Percentiles rank a stretch among this genome's conserved stretches.
phyloP scores from a whole-genome alignment of 1,284 basidiomycete species.

The Tremellales sp. region DNA sequence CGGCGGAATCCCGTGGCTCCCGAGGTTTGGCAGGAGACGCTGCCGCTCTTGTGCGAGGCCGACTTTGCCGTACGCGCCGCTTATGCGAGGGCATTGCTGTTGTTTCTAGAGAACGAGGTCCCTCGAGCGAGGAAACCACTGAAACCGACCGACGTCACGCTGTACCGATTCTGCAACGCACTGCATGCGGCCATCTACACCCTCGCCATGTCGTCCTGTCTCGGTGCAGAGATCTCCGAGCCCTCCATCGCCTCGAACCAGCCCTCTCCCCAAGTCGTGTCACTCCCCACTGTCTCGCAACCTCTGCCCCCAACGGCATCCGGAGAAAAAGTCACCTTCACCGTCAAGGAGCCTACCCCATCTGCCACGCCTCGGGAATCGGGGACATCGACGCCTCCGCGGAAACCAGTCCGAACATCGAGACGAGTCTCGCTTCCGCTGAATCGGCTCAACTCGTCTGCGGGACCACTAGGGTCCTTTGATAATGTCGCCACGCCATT shows the following conservation, averaged over 20 bases:
- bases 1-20: constrained; percentile 69
- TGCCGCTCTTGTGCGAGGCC: constrained; percentile 73
- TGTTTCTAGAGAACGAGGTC: constrained; percentile 72
- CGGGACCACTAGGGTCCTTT: constrained; percentile 24
- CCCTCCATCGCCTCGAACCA: constrained; percentile 7
- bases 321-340: constrained; percentile 29
- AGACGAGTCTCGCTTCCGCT: constrained; percentile 50
- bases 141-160: constrained; percentile 23
- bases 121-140: constrained; percentile 44
- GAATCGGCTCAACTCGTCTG: constrained; percentile 52
- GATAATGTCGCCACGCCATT: constrained; percentile 56
- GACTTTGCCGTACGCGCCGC: constrained; percentile 69
- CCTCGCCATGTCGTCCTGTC: constrained; percentile 63
- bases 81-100: constrained; percentile 66
- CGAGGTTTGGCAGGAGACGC: constrained; percentile 83
- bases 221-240: constrained; percentile 50
- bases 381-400: constrained; percentile 17
- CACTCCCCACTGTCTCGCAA: no score
- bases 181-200: constrained; percentile 73
- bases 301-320: constrained; percentile 1
- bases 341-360: constrained; percentile 30
- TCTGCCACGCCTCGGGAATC: constrained; percentile 14
- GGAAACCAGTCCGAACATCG: constrained; percentile 17
- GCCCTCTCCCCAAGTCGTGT: constrained; percentile 13
- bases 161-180: constrained; percentile 65